Evolutionary conservation across 2,329 filamentous ascomycete genomes (phyloP), one percentile per base, ranked within the genome.

Genomic region (Fusarium beomiforme): DNA sequence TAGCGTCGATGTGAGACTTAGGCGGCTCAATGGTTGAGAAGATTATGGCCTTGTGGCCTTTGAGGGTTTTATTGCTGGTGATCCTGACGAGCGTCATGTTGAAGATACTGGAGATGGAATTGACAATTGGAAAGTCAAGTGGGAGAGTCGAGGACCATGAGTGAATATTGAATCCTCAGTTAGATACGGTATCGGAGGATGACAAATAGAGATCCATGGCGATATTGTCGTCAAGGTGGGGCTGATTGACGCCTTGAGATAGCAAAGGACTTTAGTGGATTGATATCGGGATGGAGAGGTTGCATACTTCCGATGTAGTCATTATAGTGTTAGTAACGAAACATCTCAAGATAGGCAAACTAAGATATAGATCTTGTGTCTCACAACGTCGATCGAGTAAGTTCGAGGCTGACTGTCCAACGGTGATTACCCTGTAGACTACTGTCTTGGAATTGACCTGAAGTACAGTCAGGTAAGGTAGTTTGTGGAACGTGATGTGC

Each of bases 11-110:
- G 57, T 81, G 82, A 3, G 70, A 77, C 0, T 74, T 37, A 0
- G 83, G 76, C 0, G 79, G 77, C 4, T 75, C 69, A 51, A 71
- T 76, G 1, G 80, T 79, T 6, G 79, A 70, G 10, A 86, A 67
- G 54, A 86, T 73, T 26, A 88, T 70, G 29, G 87, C 82, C 68
- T 84, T 85, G 76, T 88, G 85, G 44, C 84, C 85, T n/a, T 79
- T 79, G 47, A 87, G 79, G 37, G 82, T 81, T 55, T 75, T 78
- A 75, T 84, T 83, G 2, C 66, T 68, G 44, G 8, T 42, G 1
- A 55, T 47, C 10, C 23, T 64, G 55, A 73, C 31, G 23, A 76
- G 56, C 5, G 72, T 75, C 75, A 76, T 76, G 36, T 0, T 29
- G n/a, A 23, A 12, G 0, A 14, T 14, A 1, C 8, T 12, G 2